Base-by-base conservation (phyloP, 1,139 yeast species). In the Saccharomyces hybrid region DNA sequence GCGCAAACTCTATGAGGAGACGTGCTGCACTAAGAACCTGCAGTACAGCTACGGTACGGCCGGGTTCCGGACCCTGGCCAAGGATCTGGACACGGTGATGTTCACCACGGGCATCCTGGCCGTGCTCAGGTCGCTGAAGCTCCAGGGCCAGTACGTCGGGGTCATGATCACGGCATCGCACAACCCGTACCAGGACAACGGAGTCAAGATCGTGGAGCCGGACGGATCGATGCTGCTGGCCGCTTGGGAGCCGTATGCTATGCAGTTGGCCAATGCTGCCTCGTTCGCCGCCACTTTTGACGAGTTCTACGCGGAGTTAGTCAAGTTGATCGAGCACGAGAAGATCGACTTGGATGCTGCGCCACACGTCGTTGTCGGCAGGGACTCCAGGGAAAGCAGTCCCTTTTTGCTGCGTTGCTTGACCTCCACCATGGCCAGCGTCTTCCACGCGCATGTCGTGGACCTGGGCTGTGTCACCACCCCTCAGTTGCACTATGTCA, bases 131-230 rank as follows among this genome's bases (percentile, higher is more conserved):
- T 90, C 98, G 26, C 80, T 86, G 60, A 79, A 75, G 60, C 74
- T 87, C 50, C 73, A 74, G 1, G 90, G 95, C 11, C 32, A 27
- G 7, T 46, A 46, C 31, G 80, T 91, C 49, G 96, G 95, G 23
- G 86, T 90, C 9, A 93, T 95, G 98, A 84, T 95, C 64, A 95
- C 99, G 2, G 99, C 99, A 0, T 88, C 97, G 1, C 99, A 93
- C 70, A 93, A 93, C 65, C 98, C 98, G 0, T 96, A 98, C 0
- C 78, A 77, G 52, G 99, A 93, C 67, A 93, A 93, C 63, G 99
- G 99, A n/a, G 96, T 93, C 55, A 93, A 93, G 73, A 78, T 93
- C 26, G 90, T 91, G 44, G 99, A 93, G 63, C 98, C 99, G 0
- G 73, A 80, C 70, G 99, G 99, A 32, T 93, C 88, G 61, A 93